Evolutionary conservation across 2,329 filamentous ascomycete species (phyloP).

Genomic region (Apiospora saccharicola): DNA sequence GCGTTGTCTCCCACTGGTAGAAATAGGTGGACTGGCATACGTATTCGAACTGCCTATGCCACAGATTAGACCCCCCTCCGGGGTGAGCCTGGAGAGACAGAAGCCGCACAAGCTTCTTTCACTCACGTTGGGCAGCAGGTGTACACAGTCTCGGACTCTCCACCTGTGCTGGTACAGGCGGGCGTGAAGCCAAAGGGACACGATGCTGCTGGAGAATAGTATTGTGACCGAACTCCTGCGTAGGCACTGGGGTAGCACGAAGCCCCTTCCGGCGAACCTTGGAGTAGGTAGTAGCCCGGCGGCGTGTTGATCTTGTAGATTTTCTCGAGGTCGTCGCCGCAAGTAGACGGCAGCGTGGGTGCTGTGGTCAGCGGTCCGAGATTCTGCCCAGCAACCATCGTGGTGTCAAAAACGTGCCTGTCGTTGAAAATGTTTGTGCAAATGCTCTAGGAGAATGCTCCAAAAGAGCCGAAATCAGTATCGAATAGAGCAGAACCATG

Average conservation of each 20-base stretch:
- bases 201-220: constrained; percentile 31
- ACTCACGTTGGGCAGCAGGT: constrained; percentile 35
- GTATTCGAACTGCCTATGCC: constrained; percentile 27
- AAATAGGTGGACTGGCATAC: constrained; percentile 23
- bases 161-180: constrained; percentile 28
- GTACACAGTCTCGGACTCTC: constrained; percentile 29
- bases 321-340: background rate
- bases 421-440: background rate
- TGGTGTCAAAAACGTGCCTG: background rate
- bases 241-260: constrained; percentile 34
- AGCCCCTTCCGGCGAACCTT: constrained; percentile 29
- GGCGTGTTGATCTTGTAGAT: constrained; percentile 16
- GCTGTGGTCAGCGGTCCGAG: constrained; percentile 3
- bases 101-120: background rate
- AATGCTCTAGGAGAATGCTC: no score
- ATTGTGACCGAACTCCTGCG: constrained; percentile 26
- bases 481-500: background rate
- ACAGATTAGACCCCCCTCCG: background rate
- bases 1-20: constrained; percentile 30
- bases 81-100: background rate
- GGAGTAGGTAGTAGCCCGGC: constrained; percentile 28
- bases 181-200: constrained; percentile 34
- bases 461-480: background rate
- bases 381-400: background rate
- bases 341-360: constrained; percentile 9